These are phyloP conservation scores for Gymnopilus dilepis DNA, from an alignment of 768 basidiomycete genomes.

Conservation along the genomic window DNA sequence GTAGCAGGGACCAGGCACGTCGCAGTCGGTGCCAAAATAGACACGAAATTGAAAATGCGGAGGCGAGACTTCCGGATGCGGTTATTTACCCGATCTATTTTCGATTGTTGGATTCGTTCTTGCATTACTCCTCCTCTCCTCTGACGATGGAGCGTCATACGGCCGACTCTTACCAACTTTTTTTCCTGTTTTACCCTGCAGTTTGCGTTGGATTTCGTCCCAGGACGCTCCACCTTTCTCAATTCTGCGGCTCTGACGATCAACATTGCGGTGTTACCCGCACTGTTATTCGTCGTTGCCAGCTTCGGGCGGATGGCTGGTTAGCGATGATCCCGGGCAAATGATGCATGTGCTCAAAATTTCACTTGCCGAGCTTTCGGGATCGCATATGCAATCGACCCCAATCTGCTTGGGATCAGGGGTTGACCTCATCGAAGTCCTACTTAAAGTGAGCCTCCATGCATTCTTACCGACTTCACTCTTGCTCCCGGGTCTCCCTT, in stretches of 20 bases:
- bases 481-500: constrained; percentile 18
- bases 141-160: constrained; percentile 2
- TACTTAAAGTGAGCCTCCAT: constrained; percentile 22
- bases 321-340: constrained; percentile 1
- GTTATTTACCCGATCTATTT: background rate
- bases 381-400: background rate
- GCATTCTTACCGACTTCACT: constrained; percentile 18
- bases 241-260: background rate
- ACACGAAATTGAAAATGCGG: background rate
- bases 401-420: background rate
- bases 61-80: background rate
- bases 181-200: background rate
- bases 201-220: background rate
- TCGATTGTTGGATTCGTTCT: background rate
- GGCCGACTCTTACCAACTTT: background rate
- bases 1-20: background rate
- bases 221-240: background rate
- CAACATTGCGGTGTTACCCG: background rate
- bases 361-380: constrained; percentile 2
- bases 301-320: background rate
- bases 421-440: constrained; percentile 18
- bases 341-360: constrained; percentile 1
- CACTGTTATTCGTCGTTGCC: background rate
- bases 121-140: background rate
- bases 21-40: background rate